Conservation (phyloP, 352 stramenopile species). For the Pythium myriotylum region DNA sequence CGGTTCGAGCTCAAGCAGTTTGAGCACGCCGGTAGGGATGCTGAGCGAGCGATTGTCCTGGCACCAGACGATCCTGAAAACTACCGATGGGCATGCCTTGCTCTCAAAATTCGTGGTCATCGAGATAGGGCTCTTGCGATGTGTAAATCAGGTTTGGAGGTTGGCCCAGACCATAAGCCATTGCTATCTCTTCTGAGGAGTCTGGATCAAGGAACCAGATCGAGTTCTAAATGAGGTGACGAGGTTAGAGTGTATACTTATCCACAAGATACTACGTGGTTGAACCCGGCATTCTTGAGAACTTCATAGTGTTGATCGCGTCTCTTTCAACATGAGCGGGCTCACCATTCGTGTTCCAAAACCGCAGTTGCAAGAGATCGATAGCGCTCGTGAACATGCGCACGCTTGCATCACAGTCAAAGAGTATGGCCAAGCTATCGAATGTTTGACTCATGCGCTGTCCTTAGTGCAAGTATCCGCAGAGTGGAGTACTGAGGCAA, state of each 20-base stretch:
- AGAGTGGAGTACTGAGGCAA: neutral
- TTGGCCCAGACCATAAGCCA: conserved; percentile 7
- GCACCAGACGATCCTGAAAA: conserved; percentile 11
- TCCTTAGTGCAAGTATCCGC: neutral
- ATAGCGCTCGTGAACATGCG: neutral
- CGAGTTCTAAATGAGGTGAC: conserved; percentile 12
- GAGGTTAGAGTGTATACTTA: neutral
- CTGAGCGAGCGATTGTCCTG: conserved; percentile 11
- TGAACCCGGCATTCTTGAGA: too few species aligned
- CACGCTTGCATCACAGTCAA: neutral
- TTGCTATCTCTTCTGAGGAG: conserved; percentile 12
- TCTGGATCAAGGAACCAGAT: neutral
- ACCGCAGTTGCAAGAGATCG: neutral
- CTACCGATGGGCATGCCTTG: conserved; percentile 13
- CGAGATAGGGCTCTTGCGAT: neutral
- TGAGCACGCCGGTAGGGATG: conserved; percentile 16
- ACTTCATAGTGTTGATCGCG: too few species aligned
- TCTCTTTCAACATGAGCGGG: too few species aligned
- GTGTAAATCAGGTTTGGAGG: conserved; percentile 9
- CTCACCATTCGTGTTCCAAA: neutral
- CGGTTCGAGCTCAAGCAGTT: conserved; percentile 28
- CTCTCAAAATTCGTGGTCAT: conserved; percentile 11
- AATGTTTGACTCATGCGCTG: conserved; percentile 1
- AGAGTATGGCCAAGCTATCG: conserved; percentile 1
- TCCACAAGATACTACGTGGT: too few species aligned